Evolutionary conservation across 164 flowering plant genomes (phyloP), one percentile per base, ranked within the genome.

Genomic region (Nymphaea colorata): DNA sequence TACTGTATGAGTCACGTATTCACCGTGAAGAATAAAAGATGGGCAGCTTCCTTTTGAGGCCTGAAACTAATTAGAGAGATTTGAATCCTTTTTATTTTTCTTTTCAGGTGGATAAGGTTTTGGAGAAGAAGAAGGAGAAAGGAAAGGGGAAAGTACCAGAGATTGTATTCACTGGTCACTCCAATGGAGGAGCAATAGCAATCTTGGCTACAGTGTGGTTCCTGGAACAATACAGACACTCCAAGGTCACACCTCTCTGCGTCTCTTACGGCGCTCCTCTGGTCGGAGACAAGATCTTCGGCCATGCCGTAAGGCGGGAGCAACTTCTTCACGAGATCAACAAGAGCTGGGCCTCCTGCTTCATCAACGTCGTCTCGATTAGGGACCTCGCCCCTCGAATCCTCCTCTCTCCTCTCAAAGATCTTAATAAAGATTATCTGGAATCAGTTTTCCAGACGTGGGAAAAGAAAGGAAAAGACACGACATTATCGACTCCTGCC

Each of bases 191-290:
- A 44, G 63, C 96, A 6, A 68, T 84, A 3, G 96, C 98, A 3
- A 71, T 79, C 18, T 76, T 87, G 16, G 87, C 89, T n/a, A 77
- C 93, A 42, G 68, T 92, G 14, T 84, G 89, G 92, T 74, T 79
- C 62, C 72, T 92, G 57, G 92, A 91, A 68, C 69, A 75, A 3
- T 60, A 8, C 69, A 43, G 44, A 5, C 82, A 72, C 64, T 45
- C 67, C 14, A 67, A 62, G 5, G 43, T 53, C 6, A 42, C 55
- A 3, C 55, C 55, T 47, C 65, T 63, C 3, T 92, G 98, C 70
- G 17, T 88, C 15, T 86, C 98, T 41, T 92, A 89, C 64, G 98
- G 98, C 44, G 85, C 92, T 41, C 96, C 96, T 8, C 89, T 92
- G 0, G 68, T 80, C 5, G 92, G 89, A 18, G 82, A 86, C 73